Evolutionary conservation across 1,284 basidiomycete genomes (phyloP), one percentile per base, ranked within the genome.

Genomic region (Rhodotorula mucilaginosa): DNA sequence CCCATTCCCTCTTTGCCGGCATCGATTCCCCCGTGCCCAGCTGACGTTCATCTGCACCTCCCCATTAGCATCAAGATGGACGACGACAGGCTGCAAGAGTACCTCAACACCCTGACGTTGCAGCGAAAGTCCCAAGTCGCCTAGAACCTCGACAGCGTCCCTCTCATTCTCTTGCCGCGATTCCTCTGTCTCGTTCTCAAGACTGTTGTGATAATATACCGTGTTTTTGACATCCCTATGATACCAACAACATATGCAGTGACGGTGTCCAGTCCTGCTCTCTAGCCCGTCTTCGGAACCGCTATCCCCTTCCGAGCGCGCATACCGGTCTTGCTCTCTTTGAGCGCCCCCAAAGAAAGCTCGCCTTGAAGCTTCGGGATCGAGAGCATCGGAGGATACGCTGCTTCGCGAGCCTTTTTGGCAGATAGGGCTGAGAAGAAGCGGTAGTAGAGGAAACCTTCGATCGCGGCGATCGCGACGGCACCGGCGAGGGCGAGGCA

Each of bases 31-130:
- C 5, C 49, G 23, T 18, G 18, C 58, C 23, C 44, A 21, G 8
- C 47, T 49, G 60, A 21, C 56, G 44, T 34, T 62, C 19, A 44
- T 12, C 15, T 7, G 13, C 15, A 1, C 6, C 34, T 7, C 21
- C 5, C 10, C 1, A 2, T 12, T 19, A 64, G 63, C 46, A 48
- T 67, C 54, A 61, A 91, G 79, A 88, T 92, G 71, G 93, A 95
- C 73, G 92, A 95, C 75, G 92, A 93, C 76, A 83, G 87, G 72
- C 83, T 95, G 61, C 91, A 95, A 79, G 85, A 87, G 0, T 83
- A 93, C 49, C 84, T 95, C 8, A 88, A 92, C 78, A 91, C 94
- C 80, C 90, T 95, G 57, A 90, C 93, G 79, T 90, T 90, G 19
- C 89, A 93, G 86, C 86, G 92, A 77, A 91, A 91, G 26, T 39